These are phyloP conservation scores for Trichoderma breve DNA, from an alignment of 2,329 filamentous ascomycete genomes.

Conservation along the genomic window DNA sequence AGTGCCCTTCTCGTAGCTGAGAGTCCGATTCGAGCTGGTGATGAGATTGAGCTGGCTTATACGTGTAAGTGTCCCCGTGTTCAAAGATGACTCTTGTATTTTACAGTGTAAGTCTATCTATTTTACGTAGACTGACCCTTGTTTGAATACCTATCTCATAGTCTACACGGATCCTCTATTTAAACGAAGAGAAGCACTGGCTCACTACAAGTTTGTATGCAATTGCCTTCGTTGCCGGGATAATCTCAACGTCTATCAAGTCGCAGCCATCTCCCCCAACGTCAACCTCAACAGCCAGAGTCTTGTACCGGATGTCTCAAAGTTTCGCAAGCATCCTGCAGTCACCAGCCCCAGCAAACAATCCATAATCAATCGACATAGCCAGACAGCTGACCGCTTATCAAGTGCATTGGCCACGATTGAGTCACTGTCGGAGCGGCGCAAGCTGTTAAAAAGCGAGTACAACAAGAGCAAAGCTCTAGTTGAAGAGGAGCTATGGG, in stretches of 20 bases:
- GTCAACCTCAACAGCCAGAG: conserved; percentile 46
- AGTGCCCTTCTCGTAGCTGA: conserved; percentile 52
- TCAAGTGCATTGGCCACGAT: conserved; percentile 27
- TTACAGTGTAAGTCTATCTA: neutral
- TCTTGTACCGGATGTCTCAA: conserved; percentile 41
- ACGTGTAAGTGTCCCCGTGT: conserved; percentile 44
- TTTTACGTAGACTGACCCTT: neutral
- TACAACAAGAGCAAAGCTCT: conserved; percentile 30
- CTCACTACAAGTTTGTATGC: conserved; percentile 54
- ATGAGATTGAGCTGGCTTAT: conserved; percentile 62
- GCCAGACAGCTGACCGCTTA: conserved; percentile 31
- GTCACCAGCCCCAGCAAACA: conserved; percentile 23
- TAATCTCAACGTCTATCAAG: conserved; percentile 55
- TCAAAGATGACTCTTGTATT: neutral
- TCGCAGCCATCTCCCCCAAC: conserved; percentile 39
- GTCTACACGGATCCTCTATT: conserved; percentile 48
- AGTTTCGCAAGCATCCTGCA: conserved; percentile 31
- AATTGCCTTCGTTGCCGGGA: conserved; percentile 48
- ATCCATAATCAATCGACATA: conserved; percentile 21
- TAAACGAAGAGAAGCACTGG: conserved; percentile 43
- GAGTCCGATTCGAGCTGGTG: conserved; percentile 46
- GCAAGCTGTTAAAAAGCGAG: conserved; percentile 23
- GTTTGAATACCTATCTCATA: conserved; percentile 25
- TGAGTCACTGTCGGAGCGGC: conserved; percentile 31
- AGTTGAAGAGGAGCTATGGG: conserved; percentile 40